phyloP scores from a whole-genome alignment of 805 yeast species.

The Pachysolen tannophilus region DNA sequence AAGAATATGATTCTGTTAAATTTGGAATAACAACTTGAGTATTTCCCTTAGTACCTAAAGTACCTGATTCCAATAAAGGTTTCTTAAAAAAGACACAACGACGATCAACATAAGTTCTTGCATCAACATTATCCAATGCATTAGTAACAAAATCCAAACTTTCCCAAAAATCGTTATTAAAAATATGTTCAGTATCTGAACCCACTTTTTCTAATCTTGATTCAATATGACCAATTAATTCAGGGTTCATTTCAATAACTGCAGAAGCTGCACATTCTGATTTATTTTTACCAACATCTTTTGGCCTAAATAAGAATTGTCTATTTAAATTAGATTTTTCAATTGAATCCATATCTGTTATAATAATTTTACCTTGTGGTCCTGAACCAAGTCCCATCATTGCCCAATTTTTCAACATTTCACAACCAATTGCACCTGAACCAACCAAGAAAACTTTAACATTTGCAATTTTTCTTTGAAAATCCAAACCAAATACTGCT shows the following conservation, averaged over 20 bases:
- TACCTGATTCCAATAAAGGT: slow-evolving; percentile 92
- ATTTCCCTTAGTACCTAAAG: slow-evolving; percentile 97
- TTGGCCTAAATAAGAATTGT: slow-evolving; percentile 91
- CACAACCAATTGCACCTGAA: slow-evolving; percentile 98
- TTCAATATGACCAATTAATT: slow-evolving; percentile 66
- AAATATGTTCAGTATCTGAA: slow-evolving; percentile 81
- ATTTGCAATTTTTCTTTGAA: slow-evolving; percentile 67
- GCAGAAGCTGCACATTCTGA: slow-evolving; percentile 88
- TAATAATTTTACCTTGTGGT: slow-evolving; percentile 70
- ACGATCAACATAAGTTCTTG: slow-evolving; percentile 95
- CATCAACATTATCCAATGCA: slow-evolving; percentile 96
- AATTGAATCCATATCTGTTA: slow-evolving; percentile 92
- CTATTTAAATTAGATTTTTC: slow-evolving; percentile 95
- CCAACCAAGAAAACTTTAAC: slow-evolving; percentile 88
- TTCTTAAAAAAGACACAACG: slow-evolving; percentile 90
- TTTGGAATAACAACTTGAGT: slow-evolving; percentile 94
- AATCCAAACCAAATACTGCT: slow-evolving; percentile 83
- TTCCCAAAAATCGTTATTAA: slow-evolving; percentile 81
- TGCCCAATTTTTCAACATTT: slow-evolving; percentile 97
- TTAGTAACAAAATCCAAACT: slow-evolving; percentile 84
- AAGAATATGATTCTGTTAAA: slow-evolving; percentile 91
- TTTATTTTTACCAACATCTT: slow-evolving; percentile 87
- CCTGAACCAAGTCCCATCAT: slow-evolving; percentile 94
- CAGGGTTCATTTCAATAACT: slow-evolving; percentile 80
- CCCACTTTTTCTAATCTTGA: slow-evolving; percentile 85